A percentile compares a stretch with the other conserved stretches of the same genome.
Conservation (phyloP, 306 rosid genomes). For the Quillaja saponaria region DNA sequence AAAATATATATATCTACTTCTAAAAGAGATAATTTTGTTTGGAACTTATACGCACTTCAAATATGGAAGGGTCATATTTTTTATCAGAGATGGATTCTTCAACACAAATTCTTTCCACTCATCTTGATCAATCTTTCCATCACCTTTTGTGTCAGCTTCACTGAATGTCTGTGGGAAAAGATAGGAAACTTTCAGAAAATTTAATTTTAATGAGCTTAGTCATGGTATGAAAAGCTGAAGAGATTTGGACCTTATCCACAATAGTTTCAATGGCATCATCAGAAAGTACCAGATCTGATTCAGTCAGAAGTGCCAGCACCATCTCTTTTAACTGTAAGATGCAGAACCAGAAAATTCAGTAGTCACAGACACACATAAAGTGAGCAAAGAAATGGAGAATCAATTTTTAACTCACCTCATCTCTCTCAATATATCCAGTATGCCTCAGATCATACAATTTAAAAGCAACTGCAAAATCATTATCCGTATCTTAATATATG, state of each 20-base stretch:
- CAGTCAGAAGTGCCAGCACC: slow-evolving; percentile 79
- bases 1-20: too few species aligned
- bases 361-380: background rate
- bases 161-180: slow-evolving; percentile 56
- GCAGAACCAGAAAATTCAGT: background rate
- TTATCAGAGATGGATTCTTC: slow-evolving; percentile 72
- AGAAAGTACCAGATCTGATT: slow-evolving; percentile 77
- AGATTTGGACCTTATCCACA: slow-evolving; percentile 67
- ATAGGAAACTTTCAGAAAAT: slow-evolving; percentile 8
- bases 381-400: slow-evolving; percentile 3
- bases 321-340: slow-evolving; percentile 71
- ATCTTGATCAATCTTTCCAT: slow-evolving; percentile 84
- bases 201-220: slow-evolving; percentile 12
- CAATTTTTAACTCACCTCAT: slow-evolving; percentile 59
- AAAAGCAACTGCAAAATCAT: slow-evolving; percentile 79
- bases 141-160: slow-evolving; percentile 78
- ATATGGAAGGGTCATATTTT: slow-evolving; percentile 90
- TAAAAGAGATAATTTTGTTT: background rate
- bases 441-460: slow-evolving; percentile 77
- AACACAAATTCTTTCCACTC: slow-evolving; percentile 88
- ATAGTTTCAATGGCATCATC: slow-evolving; percentile 72
- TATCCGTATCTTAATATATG: slow-evolving; percentile 26
- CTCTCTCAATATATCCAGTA: slow-evolving; percentile 77
- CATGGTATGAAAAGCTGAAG: background rate
- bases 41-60: slow-evolving; percentile 54